Percentiles rank a stretch among this genome's conserved stretches.
Evolutionary conservation across 2,329 filamentous ascomycete genomes (phyloP).

Genomic region (Ascochyta lentis): DNA sequence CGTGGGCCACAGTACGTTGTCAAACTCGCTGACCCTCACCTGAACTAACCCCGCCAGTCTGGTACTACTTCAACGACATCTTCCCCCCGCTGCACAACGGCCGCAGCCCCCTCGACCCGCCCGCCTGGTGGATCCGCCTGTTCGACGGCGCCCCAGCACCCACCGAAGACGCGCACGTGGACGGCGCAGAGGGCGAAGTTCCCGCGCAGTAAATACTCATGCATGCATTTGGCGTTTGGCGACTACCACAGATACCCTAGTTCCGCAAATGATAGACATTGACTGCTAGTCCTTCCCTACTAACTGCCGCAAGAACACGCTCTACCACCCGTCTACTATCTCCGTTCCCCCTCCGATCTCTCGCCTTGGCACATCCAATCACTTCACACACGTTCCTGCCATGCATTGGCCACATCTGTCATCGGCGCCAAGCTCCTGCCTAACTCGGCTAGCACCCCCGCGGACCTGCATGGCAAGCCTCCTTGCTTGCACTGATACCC

Average conservation of each 20-base stretch:
- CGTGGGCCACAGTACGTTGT: constrained; percentile 75
- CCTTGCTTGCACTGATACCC: constrained; percentile 19
- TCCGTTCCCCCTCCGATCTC: constrained; percentile 16
- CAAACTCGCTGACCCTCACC: too few relatives aligned
- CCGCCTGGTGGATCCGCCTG: constrained; percentile 84
- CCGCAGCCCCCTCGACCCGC: constrained; percentile 85
- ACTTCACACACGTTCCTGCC: constrained; percentile 17
- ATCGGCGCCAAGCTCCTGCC: constrained; percentile 29
- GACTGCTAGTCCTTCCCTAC: background rate
- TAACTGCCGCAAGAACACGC: too few relatives aligned
- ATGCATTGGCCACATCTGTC: constrained; percentile 7
- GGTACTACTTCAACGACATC: constrained; percentile 98
- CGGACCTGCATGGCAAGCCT: constrained; percentile 23
- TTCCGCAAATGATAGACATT: constrained; percentile 14
- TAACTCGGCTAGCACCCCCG: constrained; percentile 31
- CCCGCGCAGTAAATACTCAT: constrained; percentile 20
- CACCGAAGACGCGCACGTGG: constrained; percentile 26
- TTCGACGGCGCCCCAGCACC: constrained; percentile 64
- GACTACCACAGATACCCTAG: constrained; percentile 38
- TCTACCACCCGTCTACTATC: background rate
- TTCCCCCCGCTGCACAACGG: constrained; percentile 90
- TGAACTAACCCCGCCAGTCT: constrained; percentile 60
- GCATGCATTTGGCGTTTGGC: constrained; percentile 29
- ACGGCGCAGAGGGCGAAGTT: constrained; percentile 18
- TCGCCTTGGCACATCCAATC: constrained; percentile 13